Base-by-base conservation (phyloP, 306 rosid species). In the Vigna unguiculata region DNA sequence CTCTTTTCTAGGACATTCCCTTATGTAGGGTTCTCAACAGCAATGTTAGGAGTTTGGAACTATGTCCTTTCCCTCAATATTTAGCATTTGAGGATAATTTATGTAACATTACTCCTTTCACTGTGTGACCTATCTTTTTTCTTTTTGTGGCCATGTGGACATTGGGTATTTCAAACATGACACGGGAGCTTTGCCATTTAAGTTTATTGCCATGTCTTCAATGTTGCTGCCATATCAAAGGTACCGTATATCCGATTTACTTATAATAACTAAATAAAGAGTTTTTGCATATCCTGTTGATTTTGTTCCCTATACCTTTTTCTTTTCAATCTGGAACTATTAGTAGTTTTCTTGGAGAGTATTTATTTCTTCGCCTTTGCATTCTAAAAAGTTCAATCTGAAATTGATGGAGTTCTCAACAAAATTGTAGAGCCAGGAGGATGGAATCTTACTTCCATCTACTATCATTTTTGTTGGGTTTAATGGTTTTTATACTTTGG, bases 1-100 rank as follows among this genome's bases (percentile, higher is more conserved):
- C 98, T 64, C 90, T 84, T 55, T 95, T 95, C 61, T 95, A 84
- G 74, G 64, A 62, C 30, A 74, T 57, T 54, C 65, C 48, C 20
- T 62, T 9, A 13, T 19, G 40, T 20, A 28, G 5, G 25, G 32
- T 51, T 46, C 59, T 80, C 63, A 66, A 49, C 10, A 28, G 76
- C 65, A 48, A 41, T 59, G 73, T 9, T 15, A 32, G 10, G n/a
- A 40, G 40, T 58, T 47, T 8, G 68, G 20, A 48, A 74, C 16
- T 21, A 49, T 55, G 38, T 51, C 60, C 73, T 52, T 69, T 64
- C 59, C 52, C 47, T 57, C 15, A 25, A 43, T 63, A 24, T 51
- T 10, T 22, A 69, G 24, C 13, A 62, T 43, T 16, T 79, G 63
- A 52, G 53, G 47, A 66, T 36, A 68, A 57, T 38, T 17, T 60